These are phyloP conservation scores for Phyllosticta citribraziliensis DNA, from an alignment of 2,329 filamentous ascomycete genomes.

Conservation along the genomic window DNA sequence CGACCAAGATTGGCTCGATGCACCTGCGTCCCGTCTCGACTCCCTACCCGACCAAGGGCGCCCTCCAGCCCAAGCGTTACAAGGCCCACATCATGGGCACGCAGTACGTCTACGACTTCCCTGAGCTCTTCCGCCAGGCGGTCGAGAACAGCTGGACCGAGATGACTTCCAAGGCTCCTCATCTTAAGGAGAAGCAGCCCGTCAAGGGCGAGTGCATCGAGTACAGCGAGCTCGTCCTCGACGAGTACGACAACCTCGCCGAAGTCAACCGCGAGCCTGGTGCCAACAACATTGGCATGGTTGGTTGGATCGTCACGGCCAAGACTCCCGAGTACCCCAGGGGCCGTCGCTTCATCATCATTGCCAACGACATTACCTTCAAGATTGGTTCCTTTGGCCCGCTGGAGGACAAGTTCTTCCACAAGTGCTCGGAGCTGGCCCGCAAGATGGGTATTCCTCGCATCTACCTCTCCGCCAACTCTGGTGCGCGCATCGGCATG, in stretches of 20 bases:
- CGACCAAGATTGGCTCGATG: slow-evolving; percentile 90
- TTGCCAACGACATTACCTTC: slow-evolving; percentile 99
- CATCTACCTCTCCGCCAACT: slow-evolving; percentile 97
- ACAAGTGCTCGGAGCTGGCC: slow-evolving; percentile 96
- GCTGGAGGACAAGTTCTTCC: slow-evolving; percentile 94
- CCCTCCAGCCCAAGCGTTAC: slow-evolving; percentile 97
- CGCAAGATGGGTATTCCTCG: slow-evolving; percentile 90
- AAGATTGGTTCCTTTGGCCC: slow-evolving; percentile 98
- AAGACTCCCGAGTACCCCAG: slow-evolving; percentile 91
- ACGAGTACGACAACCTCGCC: slow-evolving; percentile 82
- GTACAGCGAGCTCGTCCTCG: slow-evolving; percentile 86
- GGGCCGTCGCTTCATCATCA: slow-evolving; percentile 85
- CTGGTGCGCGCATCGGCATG: slow-evolving; percentile 91
- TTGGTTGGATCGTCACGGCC: slow-evolving; percentile 92
- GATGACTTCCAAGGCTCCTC: slow-evolving; percentile 62
- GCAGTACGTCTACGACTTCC: slow-evolving; percentile 99
- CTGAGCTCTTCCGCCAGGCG: slow-evolving; percentile 95
- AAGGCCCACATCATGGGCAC: slow-evolving; percentile 99
- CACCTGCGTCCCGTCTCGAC: slow-evolving; percentile 84
- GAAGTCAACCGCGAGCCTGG: slow-evolving; percentile 93
- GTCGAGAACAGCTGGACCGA: slow-evolving; percentile 90
- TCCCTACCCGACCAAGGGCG: slow-evolving; percentile 96
- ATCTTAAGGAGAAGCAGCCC: slow-evolving; percentile 71
- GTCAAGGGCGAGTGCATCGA: slow-evolving; percentile 83
- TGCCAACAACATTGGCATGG: slow-evolving; percentile 95